A percentile compares a stretch with the other conserved stretches of the same genome.
Conservation (phyloP, 1,284 basidiomycete genomes). For the Butyriboletus appendiculatus region DNA sequence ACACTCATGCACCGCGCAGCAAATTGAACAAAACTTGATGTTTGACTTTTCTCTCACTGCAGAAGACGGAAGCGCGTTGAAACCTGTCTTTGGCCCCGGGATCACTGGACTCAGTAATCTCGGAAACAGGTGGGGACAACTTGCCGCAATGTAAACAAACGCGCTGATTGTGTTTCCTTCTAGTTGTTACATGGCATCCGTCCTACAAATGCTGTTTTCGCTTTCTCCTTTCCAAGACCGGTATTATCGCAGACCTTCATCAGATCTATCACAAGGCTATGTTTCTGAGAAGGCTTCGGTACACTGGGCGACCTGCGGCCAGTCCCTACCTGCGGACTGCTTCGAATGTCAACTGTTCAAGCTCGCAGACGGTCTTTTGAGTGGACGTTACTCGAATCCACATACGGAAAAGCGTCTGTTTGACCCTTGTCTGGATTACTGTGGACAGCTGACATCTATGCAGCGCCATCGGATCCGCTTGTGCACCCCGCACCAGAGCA, state of each 20-base stretch:
- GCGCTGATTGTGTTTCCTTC: slow-evolving; percentile 6
- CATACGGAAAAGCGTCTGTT: slow-evolving; percentile 23
- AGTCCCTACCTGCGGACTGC: slow-evolving; percentile 78
- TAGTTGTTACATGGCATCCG: slow-evolving; percentile 97
- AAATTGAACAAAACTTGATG: slow-evolving; percentile 95
- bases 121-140: slow-evolving; percentile 75
- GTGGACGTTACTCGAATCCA: slow-evolving; percentile 83
- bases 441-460: slow-evolving; percentile 5
- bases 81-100: slow-evolving; percentile 88
- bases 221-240: slow-evolving; percentile 77
- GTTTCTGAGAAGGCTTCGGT: slow-evolving; percentile 43
- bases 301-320: slow-evolving; percentile 70
- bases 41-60: slow-evolving; percentile 94
- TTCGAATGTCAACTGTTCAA: slow-evolving; percentile 96
- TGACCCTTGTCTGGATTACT: neutral
- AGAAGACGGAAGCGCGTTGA: slow-evolving; percentile 87
- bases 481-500: slow-evolving; percentile 45
- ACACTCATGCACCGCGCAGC: slow-evolving; percentile 45
- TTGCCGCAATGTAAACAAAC: neutral
- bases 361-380: slow-evolving; percentile 89
- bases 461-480: slow-evolving; percentile 32
- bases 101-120: slow-evolving; percentile 92
- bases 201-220: slow-evolving; percentile 87
- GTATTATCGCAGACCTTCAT: slow-evolving; percentile 47
- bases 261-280: slow-evolving; percentile 1